phyloP scores from a whole-genome alignment of 2,329 filamentous ascomycete genomes.

The Epicoccum nigrum region DNA sequence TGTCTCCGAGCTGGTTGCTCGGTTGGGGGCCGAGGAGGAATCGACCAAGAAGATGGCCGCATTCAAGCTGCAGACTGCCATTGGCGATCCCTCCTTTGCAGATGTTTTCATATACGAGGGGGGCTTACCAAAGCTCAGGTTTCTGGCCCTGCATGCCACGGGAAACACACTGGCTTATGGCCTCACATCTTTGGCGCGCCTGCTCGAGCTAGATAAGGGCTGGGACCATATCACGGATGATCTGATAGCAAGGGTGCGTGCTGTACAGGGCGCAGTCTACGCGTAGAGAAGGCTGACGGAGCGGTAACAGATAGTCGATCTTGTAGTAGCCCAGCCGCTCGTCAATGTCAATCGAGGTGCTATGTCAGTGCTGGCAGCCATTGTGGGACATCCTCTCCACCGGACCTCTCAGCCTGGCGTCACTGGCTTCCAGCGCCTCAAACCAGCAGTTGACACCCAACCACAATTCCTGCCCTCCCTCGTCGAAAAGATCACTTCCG shows the following conservation, averaged over 20 bases:
- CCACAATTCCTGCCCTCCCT: constrained; percentile 95
- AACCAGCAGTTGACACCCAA: constrained; percentile 87
- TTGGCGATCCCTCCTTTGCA: constrained; percentile 94
- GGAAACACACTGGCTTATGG: constrained; percentile 97
- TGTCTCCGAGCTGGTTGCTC: constrained; percentile 63
- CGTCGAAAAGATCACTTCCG: constrained; percentile 87
- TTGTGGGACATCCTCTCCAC: constrained; percentile 82
- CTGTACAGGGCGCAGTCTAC: constrained; percentile 1
- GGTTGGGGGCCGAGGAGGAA: constrained; percentile 73
- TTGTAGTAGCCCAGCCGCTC: constrained; percentile 92
- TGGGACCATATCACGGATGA: constrained; percentile 87
- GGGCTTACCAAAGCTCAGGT: constrained; percentile 79
- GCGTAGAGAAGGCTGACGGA: constrained; percentile 12
- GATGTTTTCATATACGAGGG: constrained; percentile 94
- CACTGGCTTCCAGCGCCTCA: constrained; percentile 89
- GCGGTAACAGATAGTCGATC: constrained; percentile 71
- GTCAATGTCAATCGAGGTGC: constrained; percentile 97
- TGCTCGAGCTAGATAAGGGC: constrained; percentile 96
- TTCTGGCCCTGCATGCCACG: constrained; percentile 80
- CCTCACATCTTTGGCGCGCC: constrained; percentile 81
- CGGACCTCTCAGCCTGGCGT: constrained; percentile 62
- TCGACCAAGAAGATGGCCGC: constrained; percentile 97
- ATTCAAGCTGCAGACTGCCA: constrained; percentile 94
- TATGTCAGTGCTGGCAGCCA: constrained; percentile 93
- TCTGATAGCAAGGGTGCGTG: constrained; percentile 67